phyloP scores from a whole-genome alignment of 306 rosid genomes.

The Ochetophila trinervis region DNA sequence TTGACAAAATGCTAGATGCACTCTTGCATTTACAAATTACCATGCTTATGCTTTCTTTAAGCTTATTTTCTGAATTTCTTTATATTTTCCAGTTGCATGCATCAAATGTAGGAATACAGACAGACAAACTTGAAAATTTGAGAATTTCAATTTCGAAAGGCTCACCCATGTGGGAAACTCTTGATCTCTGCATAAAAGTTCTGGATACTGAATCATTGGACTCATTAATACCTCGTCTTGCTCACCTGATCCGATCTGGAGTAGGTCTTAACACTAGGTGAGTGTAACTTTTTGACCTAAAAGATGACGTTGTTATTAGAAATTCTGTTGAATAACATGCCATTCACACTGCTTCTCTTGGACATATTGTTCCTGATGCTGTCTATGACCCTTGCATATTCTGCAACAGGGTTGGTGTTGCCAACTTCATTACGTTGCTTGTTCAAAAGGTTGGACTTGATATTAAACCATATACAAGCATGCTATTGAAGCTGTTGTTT shows the following conservation, averaged over 20 bases:
- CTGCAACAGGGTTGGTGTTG: slow-evolving; percentile 87
- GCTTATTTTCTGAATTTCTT: slow-evolving; percentile 14
- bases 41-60: slow-evolving; percentile 4
- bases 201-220: slow-evolving; percentile 74
- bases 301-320: too few relatives aligned
- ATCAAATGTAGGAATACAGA: slow-evolving; percentile 78
- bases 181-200: slow-evolving; percentile 80
- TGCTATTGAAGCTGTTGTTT: slow-evolving; percentile 71
- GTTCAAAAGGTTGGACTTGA: slow-evolving; percentile 78
- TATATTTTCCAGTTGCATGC: slow-evolving; percentile 72
- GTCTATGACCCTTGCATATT: not conserved
- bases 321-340: too few relatives aligned
- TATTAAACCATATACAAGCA: slow-evolving; percentile 74
- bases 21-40: slow-evolving; percentile 16
- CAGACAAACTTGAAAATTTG: slow-evolving; percentile 85
- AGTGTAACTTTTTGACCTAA: slow-evolving; percentile 1
- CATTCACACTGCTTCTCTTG: too few relatives aligned
- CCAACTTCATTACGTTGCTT: slow-evolving; percentile 73
- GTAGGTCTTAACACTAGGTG: slow-evolving; percentile 98
- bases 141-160: slow-evolving; percentile 95
- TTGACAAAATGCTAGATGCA: slow-evolving; percentile 28
- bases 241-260: slow-evolving; percentile 86
- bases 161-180: slow-evolving; percentile 99
- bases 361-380: not conserved
- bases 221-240: slow-evolving; percentile 78